phyloP scores from a whole-genome alignment of 2,329 filamentous ascomycete species.

The Anisogramma anomala region DNA sequence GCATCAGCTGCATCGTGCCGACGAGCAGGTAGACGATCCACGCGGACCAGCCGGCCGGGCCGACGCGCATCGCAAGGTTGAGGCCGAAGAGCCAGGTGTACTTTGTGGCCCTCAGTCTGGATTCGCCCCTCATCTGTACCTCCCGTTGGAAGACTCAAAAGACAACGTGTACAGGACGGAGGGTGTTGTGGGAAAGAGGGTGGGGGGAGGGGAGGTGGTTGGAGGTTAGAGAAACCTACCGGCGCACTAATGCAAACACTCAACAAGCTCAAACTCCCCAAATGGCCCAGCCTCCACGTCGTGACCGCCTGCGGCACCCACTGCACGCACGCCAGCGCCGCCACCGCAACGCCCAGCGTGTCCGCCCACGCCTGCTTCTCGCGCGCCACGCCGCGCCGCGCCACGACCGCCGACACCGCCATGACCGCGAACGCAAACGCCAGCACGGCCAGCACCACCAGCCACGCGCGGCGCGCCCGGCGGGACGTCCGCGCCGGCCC shows the following conservation, averaged over 20 bases:
- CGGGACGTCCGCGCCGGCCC: constrained; percentile 20
- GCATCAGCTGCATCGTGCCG: constrained; percentile 16
- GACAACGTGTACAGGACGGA: no score
- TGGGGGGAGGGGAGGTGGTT: no score
- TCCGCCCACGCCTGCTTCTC: constrained; percentile 17
- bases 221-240: neutral
- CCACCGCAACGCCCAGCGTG: constrained; percentile 15
- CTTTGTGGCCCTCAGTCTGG: no score
- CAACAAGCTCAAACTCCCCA: constrained; percentile 16
- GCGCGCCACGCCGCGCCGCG: constrained; percentile 11
- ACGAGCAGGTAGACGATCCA: constrained; percentile 18
- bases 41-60: constrained; percentile 15
- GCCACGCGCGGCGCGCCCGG: constrained; percentile 18
- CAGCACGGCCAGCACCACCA: constrained; percentile 16
- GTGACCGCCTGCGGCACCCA: constrained; percentile 17
- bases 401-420: constrained; percentile 14
- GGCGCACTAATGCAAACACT: constrained; percentile 12
- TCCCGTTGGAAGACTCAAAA: no score
- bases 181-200: no score
- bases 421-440: constrained; percentile 14
- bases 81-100: constrained; percentile 20
- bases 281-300: constrained; percentile 13
- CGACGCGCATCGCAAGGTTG: constrained; percentile 15
- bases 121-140: no score
- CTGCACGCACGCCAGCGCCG: constrained; percentile 16